Evolutionary conservation across 192 early-diverging fungal genomes (phyloP).

Genomic region (Chytriomyces confervae): DNA sequence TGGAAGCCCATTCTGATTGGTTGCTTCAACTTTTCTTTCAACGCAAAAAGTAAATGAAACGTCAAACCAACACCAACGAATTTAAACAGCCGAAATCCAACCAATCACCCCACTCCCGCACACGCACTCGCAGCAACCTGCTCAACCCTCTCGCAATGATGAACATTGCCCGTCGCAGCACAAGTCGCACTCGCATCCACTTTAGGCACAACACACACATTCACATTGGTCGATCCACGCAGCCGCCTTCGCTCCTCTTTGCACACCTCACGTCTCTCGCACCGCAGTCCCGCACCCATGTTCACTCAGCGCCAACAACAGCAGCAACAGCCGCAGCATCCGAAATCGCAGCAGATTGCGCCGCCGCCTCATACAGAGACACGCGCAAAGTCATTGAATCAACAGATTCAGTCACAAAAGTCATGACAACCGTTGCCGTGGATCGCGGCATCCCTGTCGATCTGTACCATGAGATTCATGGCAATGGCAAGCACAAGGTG

Average conservation of each 20-base stretch:
- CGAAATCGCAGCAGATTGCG: neutral
- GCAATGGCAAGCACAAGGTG: conserved; percentile 69
- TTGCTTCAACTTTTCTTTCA: too few relatives aligned
- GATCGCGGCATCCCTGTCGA: conserved; percentile 47
- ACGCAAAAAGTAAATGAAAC: too few relatives aligned
- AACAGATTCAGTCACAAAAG: conserved; percentile 5
- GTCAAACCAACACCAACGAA: too few relatives aligned
- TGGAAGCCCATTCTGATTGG: too few relatives aligned
- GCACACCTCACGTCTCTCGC: neutral
- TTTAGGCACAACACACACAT: too few relatives aligned
- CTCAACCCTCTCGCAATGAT: too few relatives aligned
- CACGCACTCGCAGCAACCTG: too few relatives aligned
- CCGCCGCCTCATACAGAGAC: neutral
- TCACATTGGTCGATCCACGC: neutral
- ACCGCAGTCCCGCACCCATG: neutral
- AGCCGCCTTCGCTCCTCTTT: neutral
- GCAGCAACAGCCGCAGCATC: neutral
- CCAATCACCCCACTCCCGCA: too few relatives aligned
- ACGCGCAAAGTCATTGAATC: conserved; percentile 3
- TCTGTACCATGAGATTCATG: conserved; percentile 82
- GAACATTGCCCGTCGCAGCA: too few relatives aligned
- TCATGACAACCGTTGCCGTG: conserved; percentile 24
- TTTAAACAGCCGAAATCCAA: too few relatives aligned
- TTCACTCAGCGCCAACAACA: neutral
- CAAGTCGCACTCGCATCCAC: too few relatives aligned